phyloP scores from a whole-genome alignment of 2,329 filamentous ascomycete genomes.

The Ophiostoma triangulosporum region DNA sequence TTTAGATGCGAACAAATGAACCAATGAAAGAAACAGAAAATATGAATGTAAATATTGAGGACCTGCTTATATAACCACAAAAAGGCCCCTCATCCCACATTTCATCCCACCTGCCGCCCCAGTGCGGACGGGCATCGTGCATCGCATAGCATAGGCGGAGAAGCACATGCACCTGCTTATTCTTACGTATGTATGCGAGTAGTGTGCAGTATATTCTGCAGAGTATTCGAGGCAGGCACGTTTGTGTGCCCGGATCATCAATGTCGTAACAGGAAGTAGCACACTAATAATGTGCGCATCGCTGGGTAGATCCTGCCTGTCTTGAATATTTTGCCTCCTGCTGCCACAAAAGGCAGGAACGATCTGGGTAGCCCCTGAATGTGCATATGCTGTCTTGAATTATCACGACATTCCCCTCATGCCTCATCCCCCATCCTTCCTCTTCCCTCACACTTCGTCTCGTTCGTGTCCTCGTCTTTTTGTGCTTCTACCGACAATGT shows the following conservation, averaged over 20 bases:
- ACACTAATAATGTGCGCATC: no score
- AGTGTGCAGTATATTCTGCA: background rate
- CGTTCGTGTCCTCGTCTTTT: background rate
- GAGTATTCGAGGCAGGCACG: background rate
- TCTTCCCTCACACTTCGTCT: background rate
- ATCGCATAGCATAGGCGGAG: conserved; percentile 4
- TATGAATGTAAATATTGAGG: no score
- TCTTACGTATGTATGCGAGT: background rate
- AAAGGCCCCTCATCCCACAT: background rate
- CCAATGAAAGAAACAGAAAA: no score
- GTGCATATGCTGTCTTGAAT: background rate
- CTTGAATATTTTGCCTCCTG: background rate
- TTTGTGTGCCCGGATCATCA: background rate
- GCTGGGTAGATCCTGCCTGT: background rate
- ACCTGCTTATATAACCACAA: background rate
- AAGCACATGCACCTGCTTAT: background rate
- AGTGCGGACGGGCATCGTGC: conserved; percentile 2
- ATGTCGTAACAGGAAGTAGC: background rate
- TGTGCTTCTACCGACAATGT: background rate
- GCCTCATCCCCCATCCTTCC: background rate
- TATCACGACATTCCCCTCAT: background rate
- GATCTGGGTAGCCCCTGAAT: background rate
- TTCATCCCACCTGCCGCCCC: background rate
- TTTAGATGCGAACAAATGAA: no score
- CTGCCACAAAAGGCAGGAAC: conserved; percentile 3